These are phyloP conservation scores for Cutaneotrichosporon sp. DNA, from an alignment of 1,284 basidiomycete species.

Conservation along the genomic window DNA sequence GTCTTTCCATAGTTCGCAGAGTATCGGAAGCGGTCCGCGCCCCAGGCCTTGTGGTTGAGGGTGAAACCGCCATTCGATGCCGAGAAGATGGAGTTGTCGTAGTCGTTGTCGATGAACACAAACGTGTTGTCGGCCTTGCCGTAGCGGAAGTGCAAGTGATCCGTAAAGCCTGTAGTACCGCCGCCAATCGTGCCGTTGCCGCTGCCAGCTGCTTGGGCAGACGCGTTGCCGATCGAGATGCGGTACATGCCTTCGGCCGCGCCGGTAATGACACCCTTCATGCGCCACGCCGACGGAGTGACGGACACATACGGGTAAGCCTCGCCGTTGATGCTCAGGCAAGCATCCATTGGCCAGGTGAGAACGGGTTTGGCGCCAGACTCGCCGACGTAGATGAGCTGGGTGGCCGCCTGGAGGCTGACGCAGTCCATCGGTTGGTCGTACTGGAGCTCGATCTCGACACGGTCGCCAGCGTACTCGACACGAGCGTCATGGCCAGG, in stretches of 20 bases:
- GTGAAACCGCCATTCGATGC: slow-evolving; percentile 64
- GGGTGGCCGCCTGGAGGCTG: slow-evolving; percentile 62
- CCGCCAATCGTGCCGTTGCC: slow-evolving; percentile 30
- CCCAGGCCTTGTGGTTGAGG: slow-evolving; percentile 74
- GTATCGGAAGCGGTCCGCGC: slow-evolving; percentile 84
- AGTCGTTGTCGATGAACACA: slow-evolving; percentile 73
- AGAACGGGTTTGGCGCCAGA: slow-evolving; percentile 60
- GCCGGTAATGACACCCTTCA: slow-evolving; percentile 70
- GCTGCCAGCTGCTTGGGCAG: slow-evolving; percentile 22
- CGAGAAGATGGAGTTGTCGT: slow-evolving; percentile 62
- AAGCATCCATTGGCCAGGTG: slow-evolving; percentile 36
- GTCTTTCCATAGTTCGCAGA: slow-evolving; percentile 79
- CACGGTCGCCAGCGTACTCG: slow-evolving; percentile 58
- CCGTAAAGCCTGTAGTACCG: slow-evolving; percentile 53
- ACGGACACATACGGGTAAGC: slow-evolving; percentile 57
- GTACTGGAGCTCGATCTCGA: slow-evolving; percentile 74
- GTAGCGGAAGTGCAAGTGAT: slow-evolving; percentile 76
- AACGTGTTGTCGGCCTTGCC: slow-evolving; percentile 71
- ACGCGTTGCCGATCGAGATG: slow-evolving; percentile 57
- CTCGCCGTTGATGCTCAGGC: slow-evolving; percentile 54
- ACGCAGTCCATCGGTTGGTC: slow-evolving; percentile 71
- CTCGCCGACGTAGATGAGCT: slow-evolving; percentile 65
- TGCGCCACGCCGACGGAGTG: slow-evolving; percentile 64
- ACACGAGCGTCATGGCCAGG: slow-evolving; percentile 83
- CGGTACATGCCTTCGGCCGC: slow-evolving; percentile 26